Evolutionary conservation across 176 grass and related monocot species (phyloP).

Genomic region (Oryza rufipogon): DNA sequence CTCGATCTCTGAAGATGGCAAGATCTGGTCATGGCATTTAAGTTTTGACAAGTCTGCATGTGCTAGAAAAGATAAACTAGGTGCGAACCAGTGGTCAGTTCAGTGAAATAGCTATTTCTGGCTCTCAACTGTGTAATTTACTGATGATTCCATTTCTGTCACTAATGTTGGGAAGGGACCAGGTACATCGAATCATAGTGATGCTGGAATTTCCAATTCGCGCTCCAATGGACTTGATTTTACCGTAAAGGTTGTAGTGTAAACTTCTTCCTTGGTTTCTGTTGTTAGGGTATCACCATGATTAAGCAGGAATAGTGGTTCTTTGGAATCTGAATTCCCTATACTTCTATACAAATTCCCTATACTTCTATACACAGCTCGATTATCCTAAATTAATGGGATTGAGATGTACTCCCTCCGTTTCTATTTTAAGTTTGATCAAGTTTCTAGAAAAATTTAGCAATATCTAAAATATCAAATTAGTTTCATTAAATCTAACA

Average conservation of each 20-base stretch:
- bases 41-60: constrained; percentile 61
- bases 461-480: too few species aligned
- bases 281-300: constrained; percentile 3
- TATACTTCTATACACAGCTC: constrained; percentile 8
- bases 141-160: constrained; percentile 57
- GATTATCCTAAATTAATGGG: not conserved
- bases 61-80: constrained; percentile 46
- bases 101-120: constrained; percentile 41
- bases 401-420: not conserved
- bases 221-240: constrained; percentile 57
- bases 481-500: too few species aligned
- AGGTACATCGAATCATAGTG: constrained; percentile 55
- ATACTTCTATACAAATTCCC: not conserved
- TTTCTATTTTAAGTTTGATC: too few species aligned
- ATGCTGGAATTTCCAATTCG: constrained; percentile 40
- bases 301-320: constrained; percentile 3
- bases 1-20: constrained; percentile 91
- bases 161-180: constrained; percentile 66
- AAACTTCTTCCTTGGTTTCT: constrained; percentile 11
- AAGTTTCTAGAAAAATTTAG: too few species aligned
- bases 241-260: constrained; percentile 62
- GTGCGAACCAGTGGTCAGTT: constrained; percentile 55
- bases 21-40: constrained; percentile 93
- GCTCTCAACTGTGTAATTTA: constrained; percentile 44
- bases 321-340: not conserved